Base-by-base conservation (phyloP, 176 grass and related monocot genomes). In the Elymus sibiricus region DNA sequence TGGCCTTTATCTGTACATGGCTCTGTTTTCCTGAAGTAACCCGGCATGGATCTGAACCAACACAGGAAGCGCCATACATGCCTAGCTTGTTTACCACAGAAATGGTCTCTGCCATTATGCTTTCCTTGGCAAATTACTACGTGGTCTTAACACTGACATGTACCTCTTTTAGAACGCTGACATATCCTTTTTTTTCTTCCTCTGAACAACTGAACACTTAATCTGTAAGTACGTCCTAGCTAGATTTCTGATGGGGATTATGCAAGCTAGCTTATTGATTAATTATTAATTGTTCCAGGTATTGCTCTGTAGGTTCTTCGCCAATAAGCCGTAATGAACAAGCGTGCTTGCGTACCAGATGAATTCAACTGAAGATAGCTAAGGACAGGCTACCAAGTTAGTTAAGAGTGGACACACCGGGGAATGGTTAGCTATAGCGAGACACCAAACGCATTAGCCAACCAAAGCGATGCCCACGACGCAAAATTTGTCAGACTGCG, bases 401-500 rank as follows among this genome's bases (percentile, higher is more conserved):
- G 73, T 85, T 85, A 51, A 28, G 83, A 55, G 43, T 39, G 31
- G 40, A 76, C 35, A 75, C 71, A 14, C n/a, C 46, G 13, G 24
- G 13, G 40, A 5, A 46, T 46, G 25, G 40, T 74, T 28, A 64
- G 13, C 28, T 7, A 51, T 13, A 21, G 55, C 55, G 21, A 77
- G 31, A 44, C 61, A 77, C 83, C 73, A 67, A 67, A 77, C 43
- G 60, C 27, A 67, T 78, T 67, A 67, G 46, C 25, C 55, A 11
- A 3, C 55, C 56, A 84, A 74, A 84, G 82, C 70, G 82, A 75
- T 84, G 70, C 26, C 42, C 81, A 43, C 25, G 81, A 13, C 53
- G 35, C 40, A 11, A 19, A 83, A 46, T 34, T 84, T 28, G 26
- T 63, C 55, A 43, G 53, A 62, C 43, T 31, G 12, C 6, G 69